Evolutionary conservation across 371 early-diverging fungal species (phyloP), one percentile per base, ranked within the genome.

Genomic region (Antonospora locustae): DNA sequence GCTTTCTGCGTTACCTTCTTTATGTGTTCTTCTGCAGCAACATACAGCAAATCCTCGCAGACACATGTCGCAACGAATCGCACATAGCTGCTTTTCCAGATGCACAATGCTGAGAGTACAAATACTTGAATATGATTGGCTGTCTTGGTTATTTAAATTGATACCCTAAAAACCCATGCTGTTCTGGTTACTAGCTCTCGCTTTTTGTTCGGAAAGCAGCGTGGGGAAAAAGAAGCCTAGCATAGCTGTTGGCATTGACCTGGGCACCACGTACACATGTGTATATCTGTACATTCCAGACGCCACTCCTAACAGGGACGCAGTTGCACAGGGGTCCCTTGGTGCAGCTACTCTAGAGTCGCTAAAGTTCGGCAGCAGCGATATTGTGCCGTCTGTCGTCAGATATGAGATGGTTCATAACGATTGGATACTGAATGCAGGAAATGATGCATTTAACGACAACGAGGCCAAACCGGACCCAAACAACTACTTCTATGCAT

Each of bases 261-360:
- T 68, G 30, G 68, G 68, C 40, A 68, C 68, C 48, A 68, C 68
- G n/a, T 63, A 58, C 61, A 55, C 55, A 14, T 68, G 68, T 56
- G 64, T 63, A 39, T 25, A 41, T 22, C 37, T 64, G 14, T 50
- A 50, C 43, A 44, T 54, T 30, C 27, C 30, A 29, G 16, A 29
- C 5, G 14, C 11, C 30, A 9, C 4, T 34, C 14, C 14, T 40
- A 7, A 5, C 4, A 7, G 4, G 4, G 14, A 14, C 14, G 22
- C 6, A 14, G 14, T 14, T 14, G 3, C 3, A 3, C 5, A 22
- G 22, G 22, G 22, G 17, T 5, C 22, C 5, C 16, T 29, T 3
- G 22, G 6, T 7, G 22, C 6, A 17, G 20, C 9, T 14, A 19
- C n/a, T 4, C 7, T 43, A 7, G 7, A 17, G 7, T 27, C 6